Evolutionary conservation across 768 basidiomycete species (phyloP), one percentile per base, ranked within the genome.

Genomic region (Tylopilus vinaceipallidus): DNA sequence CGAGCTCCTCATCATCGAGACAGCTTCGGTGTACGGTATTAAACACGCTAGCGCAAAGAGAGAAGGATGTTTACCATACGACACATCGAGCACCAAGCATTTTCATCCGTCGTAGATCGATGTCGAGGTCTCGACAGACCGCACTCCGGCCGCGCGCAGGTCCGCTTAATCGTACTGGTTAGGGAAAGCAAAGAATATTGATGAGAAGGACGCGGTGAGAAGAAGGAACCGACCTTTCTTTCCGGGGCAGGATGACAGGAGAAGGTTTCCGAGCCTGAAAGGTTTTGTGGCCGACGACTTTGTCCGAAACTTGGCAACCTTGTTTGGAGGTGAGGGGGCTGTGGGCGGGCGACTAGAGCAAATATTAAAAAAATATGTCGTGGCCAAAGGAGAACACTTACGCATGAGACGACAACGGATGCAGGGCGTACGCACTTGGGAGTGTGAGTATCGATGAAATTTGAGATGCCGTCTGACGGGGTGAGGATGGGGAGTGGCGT

Each of bases 221-320:
- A 44, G 45, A 33, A 33, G n/a, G 7, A 23, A 50, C 67, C 10
- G 26, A 85, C 87, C 85, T 77, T 97, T 93, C 70, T 98, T 98
- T 4, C 95, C 95, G 3, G 95, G 95, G 71, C 95, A 98, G 6
- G 90, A 93, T 6, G 89, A 92, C 27, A 98, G 68, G 43, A 86
- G 78, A 19, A 98, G 71, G 66, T 98, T 98, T n/a, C 95, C 95
- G 9, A 95, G 69, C 12, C 60, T 61, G 24, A 71, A 68, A 11
- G 56, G 52, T 22, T 63, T 58, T 29, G 53, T 47, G 22, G 42
- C 48, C 53, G 44, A 2, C 51, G 52, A 16, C 35, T 22, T 36
- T 45, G 39, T 3, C 16, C 56, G 54, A 39, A 35, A 39, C 33
- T 37, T 67, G 41, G 54, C 43, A 10, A 22, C 12, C 45, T 58